A percentile compares a stretch with the other conserved stretches of the same genome.
Conservation (phyloP, 768 basidiomycete genomes). For the Xanthoconium stramineum region DNA sequence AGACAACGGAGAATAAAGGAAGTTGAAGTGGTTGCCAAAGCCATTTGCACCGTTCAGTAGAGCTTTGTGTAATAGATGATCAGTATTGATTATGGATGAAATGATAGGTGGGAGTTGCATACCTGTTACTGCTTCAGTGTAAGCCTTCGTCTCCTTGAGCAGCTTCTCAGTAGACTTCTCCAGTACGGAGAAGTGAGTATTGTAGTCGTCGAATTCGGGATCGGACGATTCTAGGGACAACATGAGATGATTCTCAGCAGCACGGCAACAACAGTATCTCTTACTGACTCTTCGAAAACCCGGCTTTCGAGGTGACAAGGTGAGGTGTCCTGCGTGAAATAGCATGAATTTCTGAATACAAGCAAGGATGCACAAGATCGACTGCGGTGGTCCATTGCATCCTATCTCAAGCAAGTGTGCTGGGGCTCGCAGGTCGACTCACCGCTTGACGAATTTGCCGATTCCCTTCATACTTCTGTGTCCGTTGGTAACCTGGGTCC, state of each 20-base stretch:
- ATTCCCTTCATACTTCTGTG: constrained; percentile 72
- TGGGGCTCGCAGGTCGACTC: constrained; percentile 15
- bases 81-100: background rate
- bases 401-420: background rate
- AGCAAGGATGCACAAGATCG: constrained; percentile 2
- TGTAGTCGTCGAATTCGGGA: constrained; percentile 87
- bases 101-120: constrained; percentile 6
- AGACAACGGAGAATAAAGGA: constrained; percentile 60
- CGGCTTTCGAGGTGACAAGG: constrained; percentile 80
- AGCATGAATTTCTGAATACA: constrained; percentile 8
- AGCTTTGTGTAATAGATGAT: constrained; percentile 34
- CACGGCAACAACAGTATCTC: background rate
- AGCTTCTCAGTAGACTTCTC: constrained; percentile 86
- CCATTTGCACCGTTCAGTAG: constrained; percentile 65
- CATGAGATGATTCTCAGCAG: constrained; percentile 1
- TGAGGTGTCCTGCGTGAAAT: constrained; percentile 73
- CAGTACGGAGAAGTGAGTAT: constrained; percentile 70
- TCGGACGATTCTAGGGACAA: constrained; percentile 63
- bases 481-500: background rate
- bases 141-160: constrained; percentile 86
- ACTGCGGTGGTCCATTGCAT: constrained; percentile 1
- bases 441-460: constrained; percentile 76
- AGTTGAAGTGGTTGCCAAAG: constrained; percentile 61
- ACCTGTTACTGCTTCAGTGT: constrained; percentile 80
- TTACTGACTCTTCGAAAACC: constrained; percentile 86